These are phyloP conservation scores for Leccinum imitatum DNA, from an alignment of 768 basidiomycete species.

Conservation along the genomic window DNA sequence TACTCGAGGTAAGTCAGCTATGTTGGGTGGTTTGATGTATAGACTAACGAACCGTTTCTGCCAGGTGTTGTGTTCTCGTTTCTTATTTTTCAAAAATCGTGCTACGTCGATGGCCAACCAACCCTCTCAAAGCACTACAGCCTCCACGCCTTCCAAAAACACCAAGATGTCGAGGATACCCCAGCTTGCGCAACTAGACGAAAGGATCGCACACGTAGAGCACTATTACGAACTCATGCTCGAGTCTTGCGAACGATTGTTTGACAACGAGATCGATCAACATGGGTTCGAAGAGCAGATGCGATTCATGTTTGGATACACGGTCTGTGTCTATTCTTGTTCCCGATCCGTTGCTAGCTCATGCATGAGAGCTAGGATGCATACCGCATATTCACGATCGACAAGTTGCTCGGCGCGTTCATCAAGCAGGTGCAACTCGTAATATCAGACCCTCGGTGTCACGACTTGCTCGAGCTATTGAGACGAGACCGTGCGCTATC, in stretches of 20 bases:
- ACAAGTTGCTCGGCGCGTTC: conserved; percentile 84
- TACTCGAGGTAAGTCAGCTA: conserved; percentile 71
- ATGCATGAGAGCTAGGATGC: conserved; percentile 48
- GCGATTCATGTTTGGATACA: conserved; percentile 81
- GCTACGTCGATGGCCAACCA: conserved; percentile 45
- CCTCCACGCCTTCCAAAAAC: conserved; percentile 24
- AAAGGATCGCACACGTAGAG: conserved; percentile 46
- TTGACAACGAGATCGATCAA: conserved; percentile 91
- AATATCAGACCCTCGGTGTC: conserved; percentile 66
- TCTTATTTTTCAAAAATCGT: conserved; percentile 77
- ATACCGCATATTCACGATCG: conserved; percentile 90
- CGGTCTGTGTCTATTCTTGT: conserved; percentile 41
- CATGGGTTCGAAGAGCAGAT: conserved; percentile 87
- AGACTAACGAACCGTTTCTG: conserved; percentile 2
- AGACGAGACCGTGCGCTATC: conserved; percentile 63
- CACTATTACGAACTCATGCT: conserved; percentile 84
- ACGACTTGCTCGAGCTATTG: conserved; percentile 68
- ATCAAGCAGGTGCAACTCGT: conserved; percentile 89
- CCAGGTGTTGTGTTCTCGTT: conserved; percentile 80
- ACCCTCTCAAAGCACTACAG: conserved; percentile 6
- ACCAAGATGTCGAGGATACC: conserved; percentile 30
- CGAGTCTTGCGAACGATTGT: conserved; percentile 84
- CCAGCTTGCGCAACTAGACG: conserved; percentile 31
- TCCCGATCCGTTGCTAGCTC: conserved; percentile 1
- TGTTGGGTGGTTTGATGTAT: not conserved